Evolutionary conservation across 805 yeast genomes (phyloP).

Genomic region (Komagataella populi): DNA sequence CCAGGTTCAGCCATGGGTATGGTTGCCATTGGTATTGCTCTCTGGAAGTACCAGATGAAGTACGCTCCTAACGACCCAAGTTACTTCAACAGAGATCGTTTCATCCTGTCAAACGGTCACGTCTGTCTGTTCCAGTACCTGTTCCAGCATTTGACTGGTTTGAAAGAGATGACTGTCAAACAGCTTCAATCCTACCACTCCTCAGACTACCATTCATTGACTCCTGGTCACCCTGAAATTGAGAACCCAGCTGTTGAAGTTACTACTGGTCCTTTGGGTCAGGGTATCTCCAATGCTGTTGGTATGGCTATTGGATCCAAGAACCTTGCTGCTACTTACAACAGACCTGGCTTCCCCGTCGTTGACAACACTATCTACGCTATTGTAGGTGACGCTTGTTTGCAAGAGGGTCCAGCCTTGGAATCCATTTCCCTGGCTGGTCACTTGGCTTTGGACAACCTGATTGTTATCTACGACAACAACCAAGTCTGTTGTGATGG

Average conservation of each 20-base stretch:
- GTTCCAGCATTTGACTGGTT: conserved; percentile 17
- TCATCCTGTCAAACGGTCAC: conserved; percentile 24
- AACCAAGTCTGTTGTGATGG: conserved; percentile 25
- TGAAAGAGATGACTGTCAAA: conserved; percentile 17
- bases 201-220: conserved; percentile 10
- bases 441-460: conserved; percentile 21
- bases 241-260: conserved; percentile 23
- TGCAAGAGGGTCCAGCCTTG: conserved; percentile 25
- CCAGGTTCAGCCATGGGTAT: conserved; percentile 33
- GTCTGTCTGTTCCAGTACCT: conserved; percentile 20
- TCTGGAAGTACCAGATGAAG: conserved; percentile 21
- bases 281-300: conserved; percentile 25
- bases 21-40: conserved; percentile 23
- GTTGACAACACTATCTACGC: conserved; percentile 17
- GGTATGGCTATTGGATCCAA: conserved; percentile 25
- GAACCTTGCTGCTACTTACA: conserved; percentile 20
- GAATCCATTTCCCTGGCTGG: conserved; percentile 26
- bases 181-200: conserved; percentile 21
- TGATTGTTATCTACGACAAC: conserved; percentile 22
- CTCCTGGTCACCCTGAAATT: conserved; percentile 28
- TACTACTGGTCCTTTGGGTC: conserved; percentile 29
- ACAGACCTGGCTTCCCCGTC: conserved; percentile 18
- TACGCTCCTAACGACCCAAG: conserved; percentile 17
- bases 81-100: conserved; percentile 23
- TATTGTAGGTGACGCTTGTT: conserved; percentile 25